Evolutionary conservation across 1,284 basidiomycete species (phyloP).

Genomic region (Heimioporus retisporus): DNA sequence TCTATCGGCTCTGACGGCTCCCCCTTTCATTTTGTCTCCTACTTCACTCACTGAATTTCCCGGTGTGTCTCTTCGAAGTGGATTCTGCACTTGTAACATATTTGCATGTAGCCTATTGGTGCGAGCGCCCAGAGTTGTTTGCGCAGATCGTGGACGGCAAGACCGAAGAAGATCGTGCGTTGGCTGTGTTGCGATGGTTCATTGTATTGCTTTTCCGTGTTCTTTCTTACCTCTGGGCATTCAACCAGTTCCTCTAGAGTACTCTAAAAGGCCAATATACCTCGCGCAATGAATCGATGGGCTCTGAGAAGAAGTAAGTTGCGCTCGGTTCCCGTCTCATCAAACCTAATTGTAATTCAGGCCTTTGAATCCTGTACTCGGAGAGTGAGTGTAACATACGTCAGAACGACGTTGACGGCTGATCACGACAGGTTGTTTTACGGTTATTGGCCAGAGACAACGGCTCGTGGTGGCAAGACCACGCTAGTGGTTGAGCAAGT

Average conservation of each 20-base stretch:
- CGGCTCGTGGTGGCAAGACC: constrained; percentile 84
- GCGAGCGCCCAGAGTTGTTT: constrained; percentile 89
- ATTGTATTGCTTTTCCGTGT: constrained; percentile 61
- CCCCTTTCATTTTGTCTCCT: constrained; percentile 93
- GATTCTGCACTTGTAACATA: constrained; percentile 7
- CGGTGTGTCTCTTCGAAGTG: constrained; percentile 55
- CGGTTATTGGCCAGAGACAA: constrained; percentile 88
- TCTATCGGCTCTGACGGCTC: constrained; percentile 94
- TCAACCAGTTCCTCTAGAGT: constrained; percentile 54
- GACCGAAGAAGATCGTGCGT: constrained; percentile 76
- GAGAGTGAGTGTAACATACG: constrained; percentile 72
- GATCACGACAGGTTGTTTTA: constrained; percentile 79
- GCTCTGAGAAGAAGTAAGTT: constrained; percentile 94
- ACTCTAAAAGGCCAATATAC: constrained; percentile 98
- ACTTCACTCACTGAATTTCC: constrained; percentile 91
- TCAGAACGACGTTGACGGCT: constrained; percentile 3
- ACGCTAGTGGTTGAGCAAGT: constrained; percentile 96
- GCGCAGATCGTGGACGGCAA: constrained; percentile 84
- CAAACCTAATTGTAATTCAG: constrained; percentile 49
- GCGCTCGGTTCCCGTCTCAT: constrained; percentile 3
- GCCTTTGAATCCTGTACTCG: constrained; percentile 96
- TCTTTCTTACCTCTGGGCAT: constrained; percentile 4
- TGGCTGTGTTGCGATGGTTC: constrained; percentile 91
- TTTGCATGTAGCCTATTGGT: constrained; percentile 82
- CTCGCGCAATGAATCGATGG: constrained; percentile 92